Evolutionary conservation across 306 rosid species (phyloP), one percentile per base, ranked within the genome.

Genomic region (Pyrus betulifolia): DNA sequence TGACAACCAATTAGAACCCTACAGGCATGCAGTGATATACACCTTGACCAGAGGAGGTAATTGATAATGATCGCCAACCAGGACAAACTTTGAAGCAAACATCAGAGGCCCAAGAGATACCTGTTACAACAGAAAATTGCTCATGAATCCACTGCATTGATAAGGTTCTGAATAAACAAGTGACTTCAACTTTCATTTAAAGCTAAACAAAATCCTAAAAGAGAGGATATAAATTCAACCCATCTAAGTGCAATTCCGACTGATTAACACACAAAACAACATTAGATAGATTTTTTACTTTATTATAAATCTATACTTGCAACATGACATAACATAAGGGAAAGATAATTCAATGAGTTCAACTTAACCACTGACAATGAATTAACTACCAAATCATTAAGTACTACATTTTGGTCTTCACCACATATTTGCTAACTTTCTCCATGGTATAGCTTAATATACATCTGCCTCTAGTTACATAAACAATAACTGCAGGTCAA

Each of bases 51-150:
- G 95, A 80, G 97, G 96, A 71, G 98, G 97, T 52, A 94, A 84
- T 74, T 94, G 98, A 87, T 94, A 94, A 85, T 94, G 97, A 83
- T 94, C 96, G 57, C 98, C 98, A 72, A 94, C 98, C 70, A 94
- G 93, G 45, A 94, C 93, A 89, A 94, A 94, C 75, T 23, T 80
- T 0, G 98, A 94, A 79, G 97, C 96, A 85, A 94, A 85, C 83
- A 84, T 85, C 63, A 95, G 80, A 78, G 98, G 98, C 45, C 98
- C 98, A 79, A 95, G 84, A 68, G 97, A 95, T 38, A 95, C 98
- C 97, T 95, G 80, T 82, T 59, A 83, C 62, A 62, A 79, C 7
- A 59, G 49, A 69, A 64, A 88, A 75, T 35, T 35, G 73, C 72
- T 68, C 22, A 28, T 54, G n/a, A 51, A 62, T 64, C 9, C 19